phyloP scores from a whole-genome alignment of 2,329 filamentous ascomycete genomes.

The Chrysoporthe puriensis region DNA sequence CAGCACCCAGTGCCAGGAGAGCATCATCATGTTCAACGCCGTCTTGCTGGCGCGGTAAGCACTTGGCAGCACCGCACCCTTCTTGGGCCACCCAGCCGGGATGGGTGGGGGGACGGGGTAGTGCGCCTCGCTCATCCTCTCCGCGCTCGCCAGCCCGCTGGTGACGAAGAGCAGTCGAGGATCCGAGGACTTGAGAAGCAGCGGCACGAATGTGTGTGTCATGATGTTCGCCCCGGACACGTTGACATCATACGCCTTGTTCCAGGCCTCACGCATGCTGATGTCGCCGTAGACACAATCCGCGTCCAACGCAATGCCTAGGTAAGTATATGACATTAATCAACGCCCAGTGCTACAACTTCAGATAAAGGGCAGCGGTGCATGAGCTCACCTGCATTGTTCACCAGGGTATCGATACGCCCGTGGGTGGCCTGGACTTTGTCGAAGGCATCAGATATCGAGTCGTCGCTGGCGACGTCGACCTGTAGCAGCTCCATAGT shows the following conservation, averaged over 20 bases:
- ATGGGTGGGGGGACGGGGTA: conserved; percentile 22
- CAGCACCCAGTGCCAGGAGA: conserved; percentile 46
- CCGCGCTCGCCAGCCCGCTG: conserved; percentile 46
- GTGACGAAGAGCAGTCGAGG: conserved; percentile 55
- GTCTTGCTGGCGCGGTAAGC: conserved; percentile 46
- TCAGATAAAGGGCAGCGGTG: conserved; percentile 3
- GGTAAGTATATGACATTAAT: background rate
- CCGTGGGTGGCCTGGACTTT: conserved; percentile 28
- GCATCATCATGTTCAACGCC: conserved; percentile 53
- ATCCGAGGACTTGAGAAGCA: conserved; percentile 49
- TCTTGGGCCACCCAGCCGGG: conserved; percentile 47
- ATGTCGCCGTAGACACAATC: background rate
- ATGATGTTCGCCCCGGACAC: conserved; percentile 50
- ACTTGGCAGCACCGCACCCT: conserved; percentile 29
- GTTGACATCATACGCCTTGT: conserved; percentile 54
- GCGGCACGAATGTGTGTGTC: conserved; percentile 45
- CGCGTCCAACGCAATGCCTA: background rate
- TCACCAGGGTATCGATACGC: conserved; percentile 34
- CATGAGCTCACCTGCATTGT: conserved; percentile 37
- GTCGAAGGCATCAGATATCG: conserved; percentile 30
- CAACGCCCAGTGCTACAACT: background rate
- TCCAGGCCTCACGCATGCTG: conserved; percentile 46
- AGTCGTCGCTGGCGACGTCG: conserved; percentile 30
- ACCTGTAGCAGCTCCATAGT: conserved; percentile 27
- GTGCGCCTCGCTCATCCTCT: conserved; percentile 24